Evolutionary conservation across 306 rosid species (phyloP).

Genomic region (Ormosia semicastrata): DNA sequence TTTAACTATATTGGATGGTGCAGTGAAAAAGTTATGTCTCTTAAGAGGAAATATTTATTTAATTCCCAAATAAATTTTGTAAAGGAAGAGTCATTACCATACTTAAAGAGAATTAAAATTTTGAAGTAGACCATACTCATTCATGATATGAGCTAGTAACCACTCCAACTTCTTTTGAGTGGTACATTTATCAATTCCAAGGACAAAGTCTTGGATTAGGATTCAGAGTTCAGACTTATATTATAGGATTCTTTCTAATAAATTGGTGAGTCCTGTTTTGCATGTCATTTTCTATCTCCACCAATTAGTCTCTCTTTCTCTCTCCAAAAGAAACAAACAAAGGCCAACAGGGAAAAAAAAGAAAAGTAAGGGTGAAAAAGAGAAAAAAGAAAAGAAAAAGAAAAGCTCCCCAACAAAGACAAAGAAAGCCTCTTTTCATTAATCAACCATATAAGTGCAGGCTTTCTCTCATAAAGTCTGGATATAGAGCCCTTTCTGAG

Average conservation of each 20-base stretch:
- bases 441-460: constrained; percentile 42
- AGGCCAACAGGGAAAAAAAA: constrained; percentile 32
- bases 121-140: too few relatives aligned
- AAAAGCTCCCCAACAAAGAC: constrained; percentile 37
- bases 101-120: too few relatives aligned
- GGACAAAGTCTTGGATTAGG: neutral
- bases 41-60: too few relatives aligned
- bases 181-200: too few relatives aligned
- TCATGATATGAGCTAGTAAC: too few relatives aligned
- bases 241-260: constrained; percentile 63
- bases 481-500: constrained; percentile 47
- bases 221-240: constrained; percentile 27
- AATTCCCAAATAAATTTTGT: too few relatives aligned
- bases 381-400: neutral
- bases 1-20: too few relatives aligned
- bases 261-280: constrained; percentile 35
- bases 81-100: too few relatives aligned
- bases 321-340: constrained; percentile 51
- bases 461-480: constrained; percentile 45
- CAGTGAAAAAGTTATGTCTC: too few relatives aligned
- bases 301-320: constrained; percentile 53
- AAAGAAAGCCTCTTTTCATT: constrained; percentile 53
- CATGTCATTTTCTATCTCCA: constrained; percentile 66
- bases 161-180: too few relatives aligned
- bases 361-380: constrained; percentile 27